A percentile compares a stretch with the other conserved stretches of the same genome.
Evolutionary conservation across 108 stramenopile genomes (phyloP).

Genomic region (Fistulifera pelliculosa): DNA sequence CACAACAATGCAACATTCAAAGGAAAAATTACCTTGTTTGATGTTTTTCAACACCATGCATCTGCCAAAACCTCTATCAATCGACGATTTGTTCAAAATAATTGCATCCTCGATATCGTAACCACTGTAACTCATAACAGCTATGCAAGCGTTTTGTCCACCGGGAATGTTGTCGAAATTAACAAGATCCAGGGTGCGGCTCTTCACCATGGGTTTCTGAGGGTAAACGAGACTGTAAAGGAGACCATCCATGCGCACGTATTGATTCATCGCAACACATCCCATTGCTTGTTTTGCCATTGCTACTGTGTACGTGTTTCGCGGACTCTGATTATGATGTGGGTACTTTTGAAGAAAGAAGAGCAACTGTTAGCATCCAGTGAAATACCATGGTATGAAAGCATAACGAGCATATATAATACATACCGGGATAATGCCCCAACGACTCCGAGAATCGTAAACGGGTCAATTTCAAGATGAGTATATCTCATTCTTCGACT

Average conservation of each 20-base stretch:
- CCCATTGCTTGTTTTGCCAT: slow-evolving; percentile 99
- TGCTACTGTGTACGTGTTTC: slow-evolving; percentile 92
- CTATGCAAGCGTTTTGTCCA: slow-evolving; percentile 96
- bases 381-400: neutral
- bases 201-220: slow-evolving; percentile 95
- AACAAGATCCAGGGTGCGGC: slow-evolving; percentile 89
- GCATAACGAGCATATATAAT: neutral
- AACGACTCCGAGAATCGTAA: slow-evolving; percentile 95
- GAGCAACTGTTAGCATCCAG: neutral
- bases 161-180: slow-evolving; percentile 96
- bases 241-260: slow-evolving; percentile 93
- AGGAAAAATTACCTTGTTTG: slow-evolving; percentile 30
- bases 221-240: slow-evolving; percentile 96
- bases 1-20: too few species aligned
- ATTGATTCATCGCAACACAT: slow-evolving; percentile 91
- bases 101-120: slow-evolving; percentile 99
- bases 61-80: slow-evolving; percentile 96
- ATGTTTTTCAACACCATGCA: slow-evolving; percentile 85
- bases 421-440: slow-evolving; percentile 90
- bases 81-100: slow-evolving; percentile 92
- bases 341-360: slow-evolving; percentile 51
- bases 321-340: slow-evolving; percentile 98
- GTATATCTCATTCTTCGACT: slow-evolving; percentile 77
- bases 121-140: slow-evolving; percentile 98
- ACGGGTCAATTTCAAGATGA: slow-evolving; percentile 98